A percentile compares a stretch with the other conserved stretches of the same genome.
phyloP scores from a whole-genome alignment of 2,329 filamentous ascomycete species.

The Myriosclerotinia scirpicola region DNA sequence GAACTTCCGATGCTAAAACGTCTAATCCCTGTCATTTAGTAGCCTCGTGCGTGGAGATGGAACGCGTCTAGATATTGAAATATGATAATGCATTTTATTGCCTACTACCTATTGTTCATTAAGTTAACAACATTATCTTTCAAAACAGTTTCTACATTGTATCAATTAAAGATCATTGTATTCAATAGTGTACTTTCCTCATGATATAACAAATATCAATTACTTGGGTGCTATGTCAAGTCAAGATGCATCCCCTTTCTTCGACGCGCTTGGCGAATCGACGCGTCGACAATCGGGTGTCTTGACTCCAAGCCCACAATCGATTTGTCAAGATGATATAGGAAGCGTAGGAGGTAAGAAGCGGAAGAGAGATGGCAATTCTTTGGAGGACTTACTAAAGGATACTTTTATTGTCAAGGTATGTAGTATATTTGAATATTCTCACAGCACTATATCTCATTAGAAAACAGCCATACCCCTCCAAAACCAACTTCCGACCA shows the following conservation, averaged over 20 bases:
- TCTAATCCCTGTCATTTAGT: background rate
- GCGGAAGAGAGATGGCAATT: slow-evolving; percentile 40
- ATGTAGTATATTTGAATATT: slow-evolving; percentile 22
- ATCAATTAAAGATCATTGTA: slow-evolving; percentile 26
- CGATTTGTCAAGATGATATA: slow-evolving; percentile 31
- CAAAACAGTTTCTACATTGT: slow-evolving; percentile 11
- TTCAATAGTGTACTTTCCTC: slow-evolving; percentile 30
- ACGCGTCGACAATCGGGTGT: slow-evolving; percentile 34
- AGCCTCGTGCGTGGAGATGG: background rate
- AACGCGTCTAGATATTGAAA: slow-evolving; percentile 1
- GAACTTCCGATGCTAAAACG: no score
- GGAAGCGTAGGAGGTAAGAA: slow-evolving; percentile 34
- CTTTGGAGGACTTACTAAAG: slow-evolving; percentile 39
- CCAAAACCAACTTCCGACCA: slow-evolving; percentile 53
- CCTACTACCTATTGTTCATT: background rate
- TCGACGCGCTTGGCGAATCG: slow-evolving; percentile 37
- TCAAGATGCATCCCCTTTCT: slow-evolving; percentile 34
- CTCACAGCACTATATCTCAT: slow-evolving; percentile 24
- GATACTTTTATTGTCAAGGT: slow-evolving; percentile 42
- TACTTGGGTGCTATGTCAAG: slow-evolving; percentile 39
- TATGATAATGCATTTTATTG: background rate
- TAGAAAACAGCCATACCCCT: slow-evolving; percentile 54
- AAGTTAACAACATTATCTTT: slow-evolving; percentile 9
- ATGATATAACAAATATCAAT: slow-evolving; percentile 38
- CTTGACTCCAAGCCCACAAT: slow-evolving; percentile 39